Conservation (phyloP, 1,284 basidiomycete genomes). For the Golubevia pallescens region DNA sequence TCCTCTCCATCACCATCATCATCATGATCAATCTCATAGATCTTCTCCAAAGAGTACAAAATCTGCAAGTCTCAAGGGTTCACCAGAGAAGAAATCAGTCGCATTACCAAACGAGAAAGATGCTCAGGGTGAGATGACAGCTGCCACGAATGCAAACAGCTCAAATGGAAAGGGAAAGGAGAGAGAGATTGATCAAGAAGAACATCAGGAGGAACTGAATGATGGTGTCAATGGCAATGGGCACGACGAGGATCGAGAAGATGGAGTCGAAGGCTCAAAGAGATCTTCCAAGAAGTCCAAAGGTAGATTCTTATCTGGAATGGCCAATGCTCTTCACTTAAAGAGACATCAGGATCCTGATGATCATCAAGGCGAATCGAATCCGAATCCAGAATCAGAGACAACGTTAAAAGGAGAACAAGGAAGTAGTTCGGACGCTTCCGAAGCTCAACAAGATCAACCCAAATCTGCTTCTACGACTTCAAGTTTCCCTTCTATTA, state of each 20-base stretch:
- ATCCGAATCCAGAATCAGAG: not conserved
- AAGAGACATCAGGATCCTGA: not conserved
- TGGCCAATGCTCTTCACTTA: not conserved
- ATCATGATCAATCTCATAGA: not conserved
- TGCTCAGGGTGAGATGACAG: not conserved
- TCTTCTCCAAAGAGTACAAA: not conserved
- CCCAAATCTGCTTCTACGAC: not conserved
- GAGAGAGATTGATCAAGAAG: not conserved
- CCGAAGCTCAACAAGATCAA: not conserved
- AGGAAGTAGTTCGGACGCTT: not conserved
- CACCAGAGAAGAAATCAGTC: not conserved
- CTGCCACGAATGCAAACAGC: no score
- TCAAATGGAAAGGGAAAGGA: not conserved
- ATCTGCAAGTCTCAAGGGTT: not conserved
- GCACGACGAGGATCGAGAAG: not conserved
- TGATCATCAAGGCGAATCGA: not conserved
- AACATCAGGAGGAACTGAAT: conserved; percentile 3
- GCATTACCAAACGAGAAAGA: not conserved
- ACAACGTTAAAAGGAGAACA: no score
- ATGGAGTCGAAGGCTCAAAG: not conserved
- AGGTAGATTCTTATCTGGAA: not conserved
- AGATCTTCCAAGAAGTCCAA: conserved; percentile 19
- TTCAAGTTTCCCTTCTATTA: not conserved
- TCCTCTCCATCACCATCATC: conserved; percentile 6
- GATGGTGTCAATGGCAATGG: not conserved